Evolutionary conservation across 176 grass and related monocot species (phyloP).

Genomic region (Calamus simplicifolius): DNA sequence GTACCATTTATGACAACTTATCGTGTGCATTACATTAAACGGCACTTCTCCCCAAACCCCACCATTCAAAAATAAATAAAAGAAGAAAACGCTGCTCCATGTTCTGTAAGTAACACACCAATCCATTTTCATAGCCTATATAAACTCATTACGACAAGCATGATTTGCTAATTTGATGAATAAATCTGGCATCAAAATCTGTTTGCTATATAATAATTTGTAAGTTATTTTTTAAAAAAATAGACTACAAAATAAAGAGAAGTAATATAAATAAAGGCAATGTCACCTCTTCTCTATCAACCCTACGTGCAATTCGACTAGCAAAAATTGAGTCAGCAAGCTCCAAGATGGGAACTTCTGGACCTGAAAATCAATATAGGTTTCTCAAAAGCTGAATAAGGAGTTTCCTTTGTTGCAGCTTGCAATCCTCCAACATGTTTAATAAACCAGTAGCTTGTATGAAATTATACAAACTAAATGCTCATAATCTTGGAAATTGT

Average conservation of each 20-base stretch:
- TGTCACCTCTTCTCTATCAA: slow-evolving; percentile 23
- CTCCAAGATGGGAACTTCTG: slow-evolving; percentile 37
- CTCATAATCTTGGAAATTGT: background rate
- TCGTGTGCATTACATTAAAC: no score
- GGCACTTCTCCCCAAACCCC: no score
- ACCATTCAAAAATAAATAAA: no score
- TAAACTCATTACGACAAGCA: no score
- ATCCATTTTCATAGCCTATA: no score
- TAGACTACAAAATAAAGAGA: background rate
- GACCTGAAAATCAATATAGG: slow-evolving; percentile 43
- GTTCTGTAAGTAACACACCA: no score
- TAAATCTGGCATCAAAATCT: no score
- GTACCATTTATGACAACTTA: no score
- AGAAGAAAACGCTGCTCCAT: no score
- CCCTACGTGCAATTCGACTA: slow-evolving; percentile 38
- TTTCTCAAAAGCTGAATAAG: slow-evolving; percentile 1
- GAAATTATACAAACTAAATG: background rate
- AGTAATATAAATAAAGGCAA: background rate
- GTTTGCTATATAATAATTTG: no score
- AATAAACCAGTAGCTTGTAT: background rate
- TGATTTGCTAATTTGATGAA: no score
- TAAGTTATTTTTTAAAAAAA: background rate
- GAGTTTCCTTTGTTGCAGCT: background rate
- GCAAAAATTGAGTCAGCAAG: slow-evolving; percentile 70
- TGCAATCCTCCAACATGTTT: background rate